Base-by-base conservation (phyloP, 1,139 yeast genomes). In the Debaryomyces udenii region DNA sequence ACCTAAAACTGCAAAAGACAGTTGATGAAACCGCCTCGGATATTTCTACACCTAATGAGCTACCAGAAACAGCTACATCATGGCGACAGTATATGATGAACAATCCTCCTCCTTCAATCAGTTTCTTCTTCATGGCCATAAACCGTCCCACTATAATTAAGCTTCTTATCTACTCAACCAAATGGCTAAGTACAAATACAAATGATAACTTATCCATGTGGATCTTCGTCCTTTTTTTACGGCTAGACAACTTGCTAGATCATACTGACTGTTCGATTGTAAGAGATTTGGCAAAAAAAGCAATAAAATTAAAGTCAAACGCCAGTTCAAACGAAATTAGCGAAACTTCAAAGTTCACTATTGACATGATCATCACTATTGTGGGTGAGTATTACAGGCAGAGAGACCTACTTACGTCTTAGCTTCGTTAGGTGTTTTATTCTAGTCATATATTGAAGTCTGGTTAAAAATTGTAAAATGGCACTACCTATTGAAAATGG, bases 271-370 rank as follows among this genome's bases (percentile, higher is more conserved):
- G 58, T 33, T 57, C 75, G 2, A 52, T 68, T 6, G 49, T 73
- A 13, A 56, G 78, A 34, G 70, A 63, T 4, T 55, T 73, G 44
- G 77, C 69, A 2, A 60, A 64, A 45, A 72, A 70, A 47, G 78
- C 78, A 1, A 46, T 57, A 5, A 47, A 57, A 33, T 35, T 43
- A 27, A 30, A 28, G 13, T 24, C 20, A 6, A 35, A 36, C 17
- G n/a, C 22, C 3, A 41, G 30, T 5, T 9, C 31, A 7, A 41
- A 44, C 6, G 38, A 44, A n/a, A 43, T 42, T 16, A 34, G 44
- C 4, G 48, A 43, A n/a, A 46, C 51, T 2, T 49, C 61, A 1
- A 38, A 38, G 28, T 67, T 54, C 43, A 66, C 75, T 1, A 48
- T 65, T 20, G 66, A 62, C 31, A 57, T 66, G 62, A 56, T 71